These are phyloP conservation scores for Heterobasidion parviporum DNA, from an alignment of 1,284 basidiomycete species.

Conservation along the genomic window DNA sequence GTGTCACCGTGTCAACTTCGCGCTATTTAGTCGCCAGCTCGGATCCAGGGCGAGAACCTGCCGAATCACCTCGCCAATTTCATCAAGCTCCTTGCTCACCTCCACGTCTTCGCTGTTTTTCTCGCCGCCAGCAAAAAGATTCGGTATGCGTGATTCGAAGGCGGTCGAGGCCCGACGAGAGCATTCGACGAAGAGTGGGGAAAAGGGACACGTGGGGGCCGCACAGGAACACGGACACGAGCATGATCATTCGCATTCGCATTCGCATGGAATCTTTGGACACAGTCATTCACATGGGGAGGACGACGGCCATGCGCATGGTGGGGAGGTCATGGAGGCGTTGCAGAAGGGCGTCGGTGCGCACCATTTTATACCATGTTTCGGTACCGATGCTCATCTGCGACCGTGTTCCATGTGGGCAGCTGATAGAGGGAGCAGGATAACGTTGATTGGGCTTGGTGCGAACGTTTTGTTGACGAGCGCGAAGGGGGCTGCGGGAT, in stretches of 20 bases:
- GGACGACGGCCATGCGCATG: constrained; percentile 52
- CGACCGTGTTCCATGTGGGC: background rate
- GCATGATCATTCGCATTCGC: constrained; percentile 38
- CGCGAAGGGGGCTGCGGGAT: constrained; percentile 80
- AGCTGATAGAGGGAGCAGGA: constrained; percentile 77
- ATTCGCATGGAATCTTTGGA: constrained; percentile 48
- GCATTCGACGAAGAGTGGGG: constrained; percentile 11
- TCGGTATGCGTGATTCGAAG: background rate
- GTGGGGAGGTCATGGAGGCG: constrained; percentile 67
- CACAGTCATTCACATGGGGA: constrained; percentile 65
- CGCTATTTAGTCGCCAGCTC: background rate
- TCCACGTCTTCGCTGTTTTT: background rate
- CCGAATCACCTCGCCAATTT: background rate
- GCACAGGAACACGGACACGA: constrained; percentile 13
- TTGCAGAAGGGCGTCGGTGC: constrained; percentile 53
- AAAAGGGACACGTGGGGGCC: constrained; percentile 12
- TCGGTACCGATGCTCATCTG: constrained; percentile 5
- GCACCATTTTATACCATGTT: constrained; percentile 15
- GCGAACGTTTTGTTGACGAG: constrained; percentile 80
- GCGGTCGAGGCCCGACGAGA: constrained; percentile 2
- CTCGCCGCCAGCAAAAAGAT: background rate
- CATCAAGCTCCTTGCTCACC: background rate
- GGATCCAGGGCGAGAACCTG: background rate
- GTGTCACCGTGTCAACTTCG: background rate
- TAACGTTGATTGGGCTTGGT: constrained; percentile 83